These are phyloP conservation scores for Cyberlindnera samutprakarnensis DNA, from an alignment of 805 yeast genomes.

Conservation along the genomic window DNA sequence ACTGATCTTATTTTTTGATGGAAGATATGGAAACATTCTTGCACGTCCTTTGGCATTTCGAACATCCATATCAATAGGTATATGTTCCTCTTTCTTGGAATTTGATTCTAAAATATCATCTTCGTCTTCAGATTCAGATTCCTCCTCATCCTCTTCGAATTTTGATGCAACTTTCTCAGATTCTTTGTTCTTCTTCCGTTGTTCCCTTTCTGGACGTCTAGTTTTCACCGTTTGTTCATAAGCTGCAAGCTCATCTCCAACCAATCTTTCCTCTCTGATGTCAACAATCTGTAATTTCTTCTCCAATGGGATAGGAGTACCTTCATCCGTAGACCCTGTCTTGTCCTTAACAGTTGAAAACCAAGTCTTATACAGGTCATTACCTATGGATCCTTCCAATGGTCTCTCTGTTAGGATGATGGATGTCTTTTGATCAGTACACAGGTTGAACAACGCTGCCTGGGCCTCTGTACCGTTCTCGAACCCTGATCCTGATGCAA, in stretches of 20 bases:
- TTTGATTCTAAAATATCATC: conserved; percentile 21
- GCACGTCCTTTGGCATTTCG: conserved; percentile 23
- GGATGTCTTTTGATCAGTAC: conserved; percentile 59
- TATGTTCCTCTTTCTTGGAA: conserved; percentile 8
- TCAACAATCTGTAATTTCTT: conserved; percentile 34
- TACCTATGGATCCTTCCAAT: conserved; percentile 38
- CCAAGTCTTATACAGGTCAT: conserved; percentile 50
- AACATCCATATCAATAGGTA: conserved; percentile 27
- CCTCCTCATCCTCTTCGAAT: conserved; percentile 21
- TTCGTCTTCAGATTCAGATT: conserved; percentile 20
- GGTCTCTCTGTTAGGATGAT: conserved; percentile 69
- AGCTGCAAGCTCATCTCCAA: conserved; percentile 40
- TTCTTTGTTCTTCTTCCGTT: conserved; percentile 24
- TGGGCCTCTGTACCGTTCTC: conserved; percentile 57
- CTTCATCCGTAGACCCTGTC: conserved; percentile 47
- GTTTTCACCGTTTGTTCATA: conserved; percentile 40
- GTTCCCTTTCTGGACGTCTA: conserved; percentile 33
- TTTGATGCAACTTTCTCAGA: conserved; percentile 16
- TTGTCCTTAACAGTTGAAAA: conserved; percentile 20
- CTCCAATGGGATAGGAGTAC: conserved; percentile 48
- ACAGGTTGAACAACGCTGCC: conserved; percentile 44
- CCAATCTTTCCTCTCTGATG: conserved; percentile 40
- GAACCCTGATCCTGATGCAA: conserved; percentile 63
- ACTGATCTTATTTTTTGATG: conserved; percentile 55
- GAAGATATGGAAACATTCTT: conserved; percentile 72